A percentile compares a stretch with the other conserved stretches of the same genome.
These are phyloP conservation scores for Gynochthodes officinalis DNA, from an alignment of 257 asterid genomes.

Conservation along the genomic window DNA sequence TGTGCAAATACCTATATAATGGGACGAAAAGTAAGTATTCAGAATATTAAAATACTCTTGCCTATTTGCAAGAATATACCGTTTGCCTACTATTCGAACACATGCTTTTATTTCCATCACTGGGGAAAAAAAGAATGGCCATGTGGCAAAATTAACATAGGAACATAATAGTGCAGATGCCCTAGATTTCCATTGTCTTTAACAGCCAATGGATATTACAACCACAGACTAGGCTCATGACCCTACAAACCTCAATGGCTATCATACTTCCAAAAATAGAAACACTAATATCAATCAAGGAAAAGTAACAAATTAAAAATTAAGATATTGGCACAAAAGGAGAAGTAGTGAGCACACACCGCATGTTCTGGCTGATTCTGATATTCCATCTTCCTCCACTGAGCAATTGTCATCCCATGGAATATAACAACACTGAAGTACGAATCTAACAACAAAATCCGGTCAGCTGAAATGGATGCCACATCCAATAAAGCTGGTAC, in stretches of 20 bases:
- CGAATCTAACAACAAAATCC: slow-evolving; percentile 83
- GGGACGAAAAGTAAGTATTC: neutral
- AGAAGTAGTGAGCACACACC: slow-evolving; percentile 36
- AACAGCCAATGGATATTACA: neutral
- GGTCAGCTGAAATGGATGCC: slow-evolving; percentile 80
- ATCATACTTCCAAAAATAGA: neutral
- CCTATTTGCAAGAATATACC: neutral
- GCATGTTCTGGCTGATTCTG: slow-evolving; percentile 83
- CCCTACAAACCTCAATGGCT: neutral
- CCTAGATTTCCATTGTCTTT: neutral
- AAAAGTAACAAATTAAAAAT: neutral
- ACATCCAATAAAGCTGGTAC: slow-evolving; percentile 87
- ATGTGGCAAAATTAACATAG: neutral
- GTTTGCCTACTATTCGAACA: neutral
- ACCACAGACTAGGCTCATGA: neutral
- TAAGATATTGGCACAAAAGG: neutral
- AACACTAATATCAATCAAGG: neutral
- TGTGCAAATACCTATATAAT: slow-evolving; percentile 66
- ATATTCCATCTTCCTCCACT: slow-evolving; percentile 94
- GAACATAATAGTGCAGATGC: neutral
- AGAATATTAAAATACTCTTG: neutral
- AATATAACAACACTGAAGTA: slow-evolving; percentile 86
- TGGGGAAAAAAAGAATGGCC: neutral
- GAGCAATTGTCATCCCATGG: slow-evolving; percentile 96
- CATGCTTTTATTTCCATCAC: slow-evolving; percentile 1